Conservation (phyloP, 257 asterid genomes). For the Rubia yunnanensis region DNA sequence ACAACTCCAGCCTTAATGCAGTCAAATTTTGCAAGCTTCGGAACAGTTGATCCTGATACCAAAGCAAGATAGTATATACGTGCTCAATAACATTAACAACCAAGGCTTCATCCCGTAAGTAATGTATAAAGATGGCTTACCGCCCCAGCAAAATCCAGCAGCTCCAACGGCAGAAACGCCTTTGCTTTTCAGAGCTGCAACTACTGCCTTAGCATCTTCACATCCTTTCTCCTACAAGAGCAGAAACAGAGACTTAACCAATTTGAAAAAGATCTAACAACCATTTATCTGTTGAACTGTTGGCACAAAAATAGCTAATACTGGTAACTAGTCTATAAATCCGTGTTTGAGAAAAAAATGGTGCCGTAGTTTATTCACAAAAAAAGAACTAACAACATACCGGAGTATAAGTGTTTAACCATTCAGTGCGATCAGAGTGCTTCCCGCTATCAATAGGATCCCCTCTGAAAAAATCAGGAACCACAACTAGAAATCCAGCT, state of each 20-base stretch:
- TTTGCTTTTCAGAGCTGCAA: constrained; percentile 40
- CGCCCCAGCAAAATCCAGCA: constrained; percentile 88
- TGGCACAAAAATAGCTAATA: not conserved
- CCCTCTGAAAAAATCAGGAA: constrained; percentile 68
- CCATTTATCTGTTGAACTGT: not conserved
- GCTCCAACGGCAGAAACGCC: constrained; percentile 53
- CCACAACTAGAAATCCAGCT: constrained; percentile 48
- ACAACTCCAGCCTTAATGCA: constrained; percentile 49
- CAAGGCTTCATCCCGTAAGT: not conserved
- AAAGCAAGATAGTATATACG: not conserved
- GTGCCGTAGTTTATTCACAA: not conserved
- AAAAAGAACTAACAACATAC: constrained; percentile 23
- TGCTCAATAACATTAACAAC: not conserved
- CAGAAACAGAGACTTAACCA: not conserved
- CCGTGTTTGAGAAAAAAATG: not conserved
- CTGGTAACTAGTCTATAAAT: not conserved
- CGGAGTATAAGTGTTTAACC: constrained; percentile 35
- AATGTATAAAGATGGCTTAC: constrained; percentile 16
- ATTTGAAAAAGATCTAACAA: not conserved
- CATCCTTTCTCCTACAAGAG: constrained; percentile 45
- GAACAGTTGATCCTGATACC: constrained; percentile 39
- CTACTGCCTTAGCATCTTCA: constrained; percentile 49
- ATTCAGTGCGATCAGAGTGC: constrained; percentile 10
- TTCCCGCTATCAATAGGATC: constrained; percentile 31
- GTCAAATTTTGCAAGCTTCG: constrained; percentile 46